Base-by-base conservation (phyloP, 1,284 basidiomycete genomes). In the Malassezia slooffiae region DNA sequence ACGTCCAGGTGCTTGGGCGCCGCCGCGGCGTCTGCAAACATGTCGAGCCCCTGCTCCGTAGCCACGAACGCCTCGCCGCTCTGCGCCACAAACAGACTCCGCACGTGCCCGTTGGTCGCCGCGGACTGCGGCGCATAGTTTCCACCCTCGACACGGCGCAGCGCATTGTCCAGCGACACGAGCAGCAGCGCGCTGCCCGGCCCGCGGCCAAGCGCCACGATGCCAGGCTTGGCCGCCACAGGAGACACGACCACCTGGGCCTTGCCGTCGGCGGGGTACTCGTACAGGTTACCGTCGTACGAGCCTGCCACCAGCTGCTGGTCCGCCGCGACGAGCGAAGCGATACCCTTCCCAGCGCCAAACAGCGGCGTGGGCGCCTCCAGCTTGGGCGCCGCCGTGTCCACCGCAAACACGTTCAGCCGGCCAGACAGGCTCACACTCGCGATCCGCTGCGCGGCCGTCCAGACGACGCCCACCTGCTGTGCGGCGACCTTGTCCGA, bases 371-470 rank as follows among this genome's bases (percentile, higher is more conserved):
- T 15, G 28, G 20, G 20, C 16, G 43, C 54, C 74, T 34, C 60
- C 80, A 82, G 40, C 31, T 34, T 21, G 16, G 37, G 12, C 13
- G 19, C 31, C 7, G 12, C 15, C 7, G 31, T 20, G 9, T 28
- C 23, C 11, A 41, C n/a, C n/a, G 24, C 58, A 4, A 70, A 58
- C 15, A 93, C 67, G 62, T 84, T 88, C 41, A 99, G 75, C 42
- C 80, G 77, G 13, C 91, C 90, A 0, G 79, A 79, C 58, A 93
- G 74, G 2, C 86, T 87, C 29, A 96, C 74, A 3, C 88, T 90
- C 26, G 89, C 81, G 43, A 95, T 78, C 5, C 54, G 35, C 42
- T 79, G 77, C 36, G 76, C 76, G 30, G 79, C 76, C 34, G 77
- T 78, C 49, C 78, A 82, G 79, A 83, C 93, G 13, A 80, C 79